phyloP scores from a whole-genome alignment of 2,329 filamentous ascomycete species.

The Capronia americana region DNA sequence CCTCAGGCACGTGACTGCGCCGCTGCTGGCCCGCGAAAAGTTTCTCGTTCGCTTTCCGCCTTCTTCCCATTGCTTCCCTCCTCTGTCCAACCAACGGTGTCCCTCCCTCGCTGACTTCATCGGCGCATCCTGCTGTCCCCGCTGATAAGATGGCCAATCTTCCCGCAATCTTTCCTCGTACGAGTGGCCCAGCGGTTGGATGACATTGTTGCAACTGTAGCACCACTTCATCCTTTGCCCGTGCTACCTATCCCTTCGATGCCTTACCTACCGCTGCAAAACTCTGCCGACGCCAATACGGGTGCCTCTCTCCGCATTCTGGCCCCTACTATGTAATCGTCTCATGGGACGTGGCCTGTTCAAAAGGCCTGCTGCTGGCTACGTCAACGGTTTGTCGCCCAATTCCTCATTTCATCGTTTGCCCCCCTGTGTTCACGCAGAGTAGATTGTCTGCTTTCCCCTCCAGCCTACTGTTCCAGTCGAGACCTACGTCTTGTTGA shows the following conservation, averaged over 20 bases:
- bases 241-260: constrained; percentile 8
- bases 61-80: not conserved
- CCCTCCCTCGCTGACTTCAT: constrained; percentile 19
- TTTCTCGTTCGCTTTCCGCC: not conserved
- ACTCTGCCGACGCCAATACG: constrained; percentile 19
- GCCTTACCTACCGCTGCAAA: constrained; percentile 9
- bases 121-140: constrained; percentile 12
- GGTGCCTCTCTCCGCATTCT: constrained; percentile 28
- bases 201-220: constrained; percentile 32
- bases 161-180: not conserved
- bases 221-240: constrained; percentile 16
- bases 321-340: constrained; percentile 21
- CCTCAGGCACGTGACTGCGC: not conserved
- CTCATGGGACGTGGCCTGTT: constrained; percentile 23
- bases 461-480: constrained; percentile 4
- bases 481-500: not conserved
- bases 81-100: not conserved
- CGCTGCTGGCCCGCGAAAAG: not conserved
- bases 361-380: constrained; percentile 19
- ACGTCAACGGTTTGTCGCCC: constrained; percentile 34
- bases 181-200: constrained; percentile 27
- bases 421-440: not conserved
- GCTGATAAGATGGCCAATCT: constrained; percentile 24
- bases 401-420: constrained; percentile 3
- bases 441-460: constrained; percentile 11